A percentile compares a stretch with the other conserved stretches of the same genome.
These are phyloP conservation scores for Medicago lupulina DNA, from an alignment of 306 rosid species.

Conservation along the genomic window DNA sequence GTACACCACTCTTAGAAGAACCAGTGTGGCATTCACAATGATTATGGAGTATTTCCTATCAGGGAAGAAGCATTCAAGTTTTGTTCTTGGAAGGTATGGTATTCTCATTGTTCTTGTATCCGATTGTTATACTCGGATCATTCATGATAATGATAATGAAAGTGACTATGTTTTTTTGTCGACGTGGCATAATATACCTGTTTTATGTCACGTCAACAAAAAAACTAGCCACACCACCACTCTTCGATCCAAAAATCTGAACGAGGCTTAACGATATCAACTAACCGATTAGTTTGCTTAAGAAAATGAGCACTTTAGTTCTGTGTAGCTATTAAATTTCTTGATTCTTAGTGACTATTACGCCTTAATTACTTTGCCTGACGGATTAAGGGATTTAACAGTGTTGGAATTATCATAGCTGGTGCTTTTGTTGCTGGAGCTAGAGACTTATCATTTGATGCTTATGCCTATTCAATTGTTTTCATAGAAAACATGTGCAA, in stretches of 20 bases:
- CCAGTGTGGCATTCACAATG: conserved; percentile 74
- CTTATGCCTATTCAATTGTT: conserved; percentile 59
- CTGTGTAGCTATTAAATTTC: neutral
- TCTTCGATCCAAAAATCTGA: neutral
- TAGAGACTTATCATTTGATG: conserved; percentile 69
- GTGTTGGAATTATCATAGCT: conserved; percentile 67
- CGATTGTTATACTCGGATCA: neutral
- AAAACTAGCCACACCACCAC: neutral
- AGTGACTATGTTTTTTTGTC: neutral
- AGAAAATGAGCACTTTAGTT: neutral
- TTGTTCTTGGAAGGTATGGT: conserved; percentile 63
- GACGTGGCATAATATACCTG: neutral
- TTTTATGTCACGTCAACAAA: neutral
- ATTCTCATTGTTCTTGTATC: conserved; percentile 23
- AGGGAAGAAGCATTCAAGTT: conserved; percentile 59
- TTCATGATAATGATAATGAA: neutral
- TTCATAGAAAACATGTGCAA: conserved; percentile 72
- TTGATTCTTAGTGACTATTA: neutral
- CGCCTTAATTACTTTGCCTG: conserved; percentile 36
- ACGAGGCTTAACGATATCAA: neutral
- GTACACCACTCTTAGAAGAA: conserved; percentile 80
- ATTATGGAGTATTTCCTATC: conserved; percentile 63
- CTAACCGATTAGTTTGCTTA: neutral
- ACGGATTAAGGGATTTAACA: conserved; percentile 54
- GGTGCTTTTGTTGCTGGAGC: conserved; percentile 78